These are phyloP conservation scores for Cladophialophora immunda DNA, from an alignment of 2,329 filamentous ascomycete species.

Conservation along the genomic window DNA sequence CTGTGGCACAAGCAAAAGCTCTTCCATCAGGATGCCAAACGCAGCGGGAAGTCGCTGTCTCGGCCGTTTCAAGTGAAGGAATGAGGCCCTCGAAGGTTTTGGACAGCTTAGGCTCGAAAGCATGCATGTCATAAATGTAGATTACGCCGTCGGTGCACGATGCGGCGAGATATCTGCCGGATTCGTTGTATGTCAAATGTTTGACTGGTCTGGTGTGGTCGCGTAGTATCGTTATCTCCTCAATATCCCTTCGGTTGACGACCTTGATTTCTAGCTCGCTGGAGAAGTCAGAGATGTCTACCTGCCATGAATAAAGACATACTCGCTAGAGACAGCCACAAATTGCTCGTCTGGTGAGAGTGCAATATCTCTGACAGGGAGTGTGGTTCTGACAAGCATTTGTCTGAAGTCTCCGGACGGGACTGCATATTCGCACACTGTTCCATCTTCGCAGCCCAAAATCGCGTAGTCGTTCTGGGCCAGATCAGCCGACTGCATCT, in stretches of 20 bases:
- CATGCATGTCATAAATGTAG: constrained; percentile 85
- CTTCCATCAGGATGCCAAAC: constrained; percentile 95
- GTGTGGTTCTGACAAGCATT: constrained; percentile 81
- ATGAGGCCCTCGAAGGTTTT: constrained; percentile 88
- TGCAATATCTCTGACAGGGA: constrained; percentile 86
- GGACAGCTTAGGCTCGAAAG: constrained; percentile 81
- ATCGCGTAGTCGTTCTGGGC: constrained; percentile 80
- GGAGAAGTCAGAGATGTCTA: constrained; percentile 4
- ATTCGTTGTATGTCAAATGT: constrained; percentile 86
- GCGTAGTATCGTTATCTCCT: constrained; percentile 76
- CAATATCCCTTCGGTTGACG: constrained; percentile 82
- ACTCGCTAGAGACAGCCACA: constrained; percentile 96
- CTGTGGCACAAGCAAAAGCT: constrained; percentile 85
- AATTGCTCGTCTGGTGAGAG: constrained; percentile 83
- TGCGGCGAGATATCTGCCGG: constrained; percentile 76
- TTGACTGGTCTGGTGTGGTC: constrained; percentile 90
- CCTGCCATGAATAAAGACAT: constrained; percentile 44
- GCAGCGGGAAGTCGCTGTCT: constrained; percentile 76
- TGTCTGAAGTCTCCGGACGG: constrained; percentile 74
- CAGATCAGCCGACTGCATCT: constrained; percentile 9
- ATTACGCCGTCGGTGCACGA: constrained; percentile 89
- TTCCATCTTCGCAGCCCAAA: constrained; percentile 90
- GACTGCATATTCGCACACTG: constrained; percentile 92
- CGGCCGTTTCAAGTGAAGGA: constrained; percentile 76
- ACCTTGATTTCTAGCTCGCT: constrained; percentile 89